Evolutionary conservation across 2,329 filamentous ascomycete species (phyloP), one percentile per base, ranked within the genome.

Genomic region (Ophiostoma populinum): DNA sequence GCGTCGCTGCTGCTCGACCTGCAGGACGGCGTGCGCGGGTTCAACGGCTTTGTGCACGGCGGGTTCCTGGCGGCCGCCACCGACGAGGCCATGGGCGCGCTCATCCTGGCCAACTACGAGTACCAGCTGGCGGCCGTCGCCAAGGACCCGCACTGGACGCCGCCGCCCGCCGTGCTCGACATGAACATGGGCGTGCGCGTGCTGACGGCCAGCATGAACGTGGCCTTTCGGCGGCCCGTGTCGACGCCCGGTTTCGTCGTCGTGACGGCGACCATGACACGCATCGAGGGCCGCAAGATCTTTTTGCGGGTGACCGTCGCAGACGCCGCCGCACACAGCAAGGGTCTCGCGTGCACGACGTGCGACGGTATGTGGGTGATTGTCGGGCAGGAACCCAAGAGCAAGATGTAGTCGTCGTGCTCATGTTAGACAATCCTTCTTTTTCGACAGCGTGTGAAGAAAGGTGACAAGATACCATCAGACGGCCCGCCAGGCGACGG

Each of bases 61-160:
- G 50, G 49, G 5, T 34, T 52, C 2, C 36, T 46, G 9, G 26
- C 40, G 7, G 32, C 42, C 7, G 7, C 49, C 7, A 42, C 51
- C 12, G 50, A 51, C 40, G 49, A 53, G 36, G 44, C 45, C 24
- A 51, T 51, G 49, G 47, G 46, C 17, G 33, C 32, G 18, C 34
- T 51, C 20, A 33, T 49, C 15, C 42, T 44, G 17, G 27, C 41
- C 32, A 50, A 49, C 28, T 37, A 45, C 31, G 22, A 43, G 18
- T 31, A 38, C 27, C 42, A 42, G 37, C 36, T 21, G 11, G 29
- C 15, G 15, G 34, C 37, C 12, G 15, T 21, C 8, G 27, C 13
- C 2, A 15, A 4, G 7, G 16, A 12, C 7, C 12, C 11, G 12
- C 12, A 15, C 15, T 37, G 40, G 37, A n/a, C 13, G 15, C 32